A percentile compares a stretch with the other conserved stretches of the same genome.
phyloP scores from a whole-genome alignment of 257 asterid species.

The Solanum etuberosum region DNA sequence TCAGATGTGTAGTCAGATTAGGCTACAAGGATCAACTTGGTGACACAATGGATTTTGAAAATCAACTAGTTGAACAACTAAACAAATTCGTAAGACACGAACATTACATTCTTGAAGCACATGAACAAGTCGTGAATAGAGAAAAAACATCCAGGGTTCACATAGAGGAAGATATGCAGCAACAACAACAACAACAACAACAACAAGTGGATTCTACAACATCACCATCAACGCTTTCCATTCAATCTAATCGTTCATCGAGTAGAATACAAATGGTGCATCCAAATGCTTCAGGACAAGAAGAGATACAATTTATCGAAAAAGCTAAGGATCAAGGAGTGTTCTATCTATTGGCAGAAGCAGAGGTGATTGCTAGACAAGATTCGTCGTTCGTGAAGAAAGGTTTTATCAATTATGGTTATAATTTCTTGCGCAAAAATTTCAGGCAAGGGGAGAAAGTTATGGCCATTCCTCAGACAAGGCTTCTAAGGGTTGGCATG shows the following conservation, averaged over 20 bases:
- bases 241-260: constrained; percentile 18
- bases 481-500: constrained; percentile 70
- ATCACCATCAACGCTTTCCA: constrained; percentile 18
- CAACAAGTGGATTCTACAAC: background rate
- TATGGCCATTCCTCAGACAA: constrained; percentile 46
- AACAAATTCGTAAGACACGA: constrained; percentile 43
- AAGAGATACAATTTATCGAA: constrained; percentile 30
- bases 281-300: constrained; percentile 2
- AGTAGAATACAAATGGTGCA: background rate
- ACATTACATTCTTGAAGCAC: constrained; percentile 23
- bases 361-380: constrained; percentile 50
- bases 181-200: background rate
- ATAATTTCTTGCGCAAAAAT: constrained; percentile 49
- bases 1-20: constrained; percentile 54
- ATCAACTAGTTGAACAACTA: constrained; percentile 28
- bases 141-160: constrained; percentile 19
- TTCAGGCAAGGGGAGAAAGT: constrained; percentile 52
- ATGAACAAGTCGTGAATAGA: background rate
- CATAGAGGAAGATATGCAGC: constrained; percentile 14
- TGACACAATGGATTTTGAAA: constrained; percentile 40
- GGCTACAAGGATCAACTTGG: constrained; percentile 55
- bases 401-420: constrained; percentile 34
- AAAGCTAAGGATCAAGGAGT: constrained; percentile 44
- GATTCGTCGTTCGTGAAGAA: constrained; percentile 43
- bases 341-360: constrained; percentile 57